phyloP scores from a whole-genome alignment of 2,329 filamentous ascomycete species.

The Colletotrichum costaricense region DNA sequence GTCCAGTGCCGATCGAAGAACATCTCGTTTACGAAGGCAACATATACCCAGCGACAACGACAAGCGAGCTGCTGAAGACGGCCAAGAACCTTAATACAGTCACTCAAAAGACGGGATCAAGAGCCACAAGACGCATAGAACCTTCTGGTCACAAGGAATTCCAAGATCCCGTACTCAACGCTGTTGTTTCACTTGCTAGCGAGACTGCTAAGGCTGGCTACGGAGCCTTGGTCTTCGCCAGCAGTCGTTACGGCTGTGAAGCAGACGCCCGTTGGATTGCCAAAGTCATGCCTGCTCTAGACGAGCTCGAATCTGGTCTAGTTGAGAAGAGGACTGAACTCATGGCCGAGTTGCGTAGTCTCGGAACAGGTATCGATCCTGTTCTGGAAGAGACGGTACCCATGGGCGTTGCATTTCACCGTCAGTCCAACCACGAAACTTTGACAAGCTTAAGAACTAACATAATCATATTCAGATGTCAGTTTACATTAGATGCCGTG shows the following conservation, averaged over 20 bases:
- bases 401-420: slow-evolving; percentile 79
- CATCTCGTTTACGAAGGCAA: slow-evolving; percentile 78
- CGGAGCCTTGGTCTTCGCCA: slow-evolving; percentile 79
- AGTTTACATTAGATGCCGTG: slow-evolving; percentile 15
- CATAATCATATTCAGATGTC: slow-evolving; percentile 47
- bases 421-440: slow-evolving; percentile 51
- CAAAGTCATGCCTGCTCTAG: slow-evolving; percentile 68
- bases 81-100: slow-evolving; percentile 60
- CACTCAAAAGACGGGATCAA: slow-evolving; percentile 47
- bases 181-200: slow-evolving; percentile 75
- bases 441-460: background rate
- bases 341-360: slow-evolving; percentile 72
- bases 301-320: slow-evolving; percentile 58
- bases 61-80: slow-evolving; percentile 67
- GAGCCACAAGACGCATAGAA: slow-evolving; percentile 61
- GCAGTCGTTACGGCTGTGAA: slow-evolving; percentile 76
- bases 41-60: slow-evolving; percentile 72
- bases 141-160: slow-evolving; percentile 71
- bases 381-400: slow-evolving; percentile 72
- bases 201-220: slow-evolving; percentile 77
- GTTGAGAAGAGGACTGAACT: slow-evolving; percentile 72
- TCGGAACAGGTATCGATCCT: slow-evolving; percentile 74
- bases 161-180: slow-evolving; percentile 73
- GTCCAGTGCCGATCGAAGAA: slow-evolving; percentile 81
- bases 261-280: slow-evolving; percentile 75